Conservation (phyloP, 345 rosid species). For the Rhodamnia argentea region DNA sequence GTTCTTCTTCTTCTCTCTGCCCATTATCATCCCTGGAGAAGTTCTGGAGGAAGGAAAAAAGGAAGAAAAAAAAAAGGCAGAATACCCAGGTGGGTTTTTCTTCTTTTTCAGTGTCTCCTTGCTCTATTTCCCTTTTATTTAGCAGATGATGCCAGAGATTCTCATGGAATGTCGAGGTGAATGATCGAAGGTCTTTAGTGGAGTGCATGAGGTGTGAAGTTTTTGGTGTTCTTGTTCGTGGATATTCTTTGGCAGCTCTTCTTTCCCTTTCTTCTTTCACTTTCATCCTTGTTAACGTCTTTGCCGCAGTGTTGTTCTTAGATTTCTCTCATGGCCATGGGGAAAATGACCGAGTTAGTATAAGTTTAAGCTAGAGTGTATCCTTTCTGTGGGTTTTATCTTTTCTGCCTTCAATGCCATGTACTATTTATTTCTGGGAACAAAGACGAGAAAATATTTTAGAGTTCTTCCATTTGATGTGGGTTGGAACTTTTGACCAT, state of each 20-base stretch:
- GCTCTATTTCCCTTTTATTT: background rate
- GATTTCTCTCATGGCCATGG: background rate
- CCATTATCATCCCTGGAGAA: background rate
- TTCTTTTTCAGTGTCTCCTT: background rate
- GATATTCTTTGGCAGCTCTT: background rate
- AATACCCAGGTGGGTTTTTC: conserved; percentile 1
- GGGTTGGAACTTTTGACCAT: background rate
- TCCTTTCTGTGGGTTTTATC: background rate
- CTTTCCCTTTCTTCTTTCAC: background rate
- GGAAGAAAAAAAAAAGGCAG: background rate
- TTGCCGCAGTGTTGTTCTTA: background rate
- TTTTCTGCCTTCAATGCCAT: background rate
- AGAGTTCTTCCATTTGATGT: background rate
- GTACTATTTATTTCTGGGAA: background rate
- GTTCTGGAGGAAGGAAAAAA: background rate
- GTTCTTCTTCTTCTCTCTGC: background rate
- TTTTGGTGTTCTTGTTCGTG: background rate
- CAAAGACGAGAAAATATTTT: background rate
- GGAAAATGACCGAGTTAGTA: background rate
- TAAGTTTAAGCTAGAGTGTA: background rate
- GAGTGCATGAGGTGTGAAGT: background rate
- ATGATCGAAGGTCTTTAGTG: background rate
- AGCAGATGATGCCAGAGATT: background rate
- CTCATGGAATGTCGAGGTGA: background rate
- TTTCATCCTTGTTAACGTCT: background rate